phyloP scores from a whole-genome alignment of 441 rosid genomes.

The Brassica hybrid region DNA sequence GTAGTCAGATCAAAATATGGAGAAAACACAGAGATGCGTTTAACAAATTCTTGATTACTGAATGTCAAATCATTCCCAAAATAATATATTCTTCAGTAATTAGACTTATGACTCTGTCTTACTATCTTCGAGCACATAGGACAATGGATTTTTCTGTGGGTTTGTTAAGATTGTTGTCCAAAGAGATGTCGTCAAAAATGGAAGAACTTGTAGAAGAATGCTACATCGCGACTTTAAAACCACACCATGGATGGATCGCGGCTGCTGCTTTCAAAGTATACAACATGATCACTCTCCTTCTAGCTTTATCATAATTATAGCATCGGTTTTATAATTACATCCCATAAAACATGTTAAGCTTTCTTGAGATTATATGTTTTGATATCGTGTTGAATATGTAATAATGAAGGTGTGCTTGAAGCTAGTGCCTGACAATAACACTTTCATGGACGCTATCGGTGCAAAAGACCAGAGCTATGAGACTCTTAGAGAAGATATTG shows the following conservation, averaged over 20 bases:
- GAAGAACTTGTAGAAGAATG: conserved; percentile 84
- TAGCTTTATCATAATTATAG: conserved; percentile 9
- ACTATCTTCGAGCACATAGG: conserved; percentile 13
- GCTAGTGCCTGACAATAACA: conserved; percentile 70
- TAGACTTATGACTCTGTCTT: neutral
- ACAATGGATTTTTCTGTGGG: conserved; percentile 70
- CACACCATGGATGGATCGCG: conserved; percentile 95
- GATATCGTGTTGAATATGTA: neutral
- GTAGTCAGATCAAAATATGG: conserved; percentile 12
- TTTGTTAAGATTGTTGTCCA: conserved; percentile 57
- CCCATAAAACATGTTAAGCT: neutral
- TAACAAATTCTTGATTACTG: no score
- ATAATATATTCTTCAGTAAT: neutral
- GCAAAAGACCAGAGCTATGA: conserved; percentile 59
- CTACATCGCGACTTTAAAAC: conserved; percentile 70
- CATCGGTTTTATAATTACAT: neutral
- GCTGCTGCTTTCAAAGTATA: conserved; percentile 87
- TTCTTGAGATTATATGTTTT: neutral
- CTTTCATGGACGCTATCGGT: conserved; percentile 62
- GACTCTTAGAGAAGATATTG: conserved; percentile 60
- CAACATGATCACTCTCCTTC: neutral
- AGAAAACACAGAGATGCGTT: neutral
- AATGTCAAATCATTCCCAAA: neutral
- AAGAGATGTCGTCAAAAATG: conserved; percentile 65
- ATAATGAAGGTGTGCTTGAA: conserved; percentile 70